These are phyloP conservation scores for Nannochloris sp. DNA, from an alignment of 139 green algal species.

Conservation along the genomic window DNA sequence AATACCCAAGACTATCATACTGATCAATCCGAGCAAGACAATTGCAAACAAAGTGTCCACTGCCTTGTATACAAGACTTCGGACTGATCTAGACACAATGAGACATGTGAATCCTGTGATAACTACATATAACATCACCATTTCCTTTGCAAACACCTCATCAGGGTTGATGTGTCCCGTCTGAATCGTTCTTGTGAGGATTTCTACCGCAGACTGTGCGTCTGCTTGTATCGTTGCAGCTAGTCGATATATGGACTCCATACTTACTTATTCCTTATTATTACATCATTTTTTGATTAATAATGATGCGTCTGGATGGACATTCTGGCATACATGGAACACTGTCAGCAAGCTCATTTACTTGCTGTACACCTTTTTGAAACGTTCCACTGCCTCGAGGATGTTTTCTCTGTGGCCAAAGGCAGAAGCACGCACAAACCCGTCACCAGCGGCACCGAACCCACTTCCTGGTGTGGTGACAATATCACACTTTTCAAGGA, in stretches of 20 bases:
- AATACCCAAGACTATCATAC: constrained; percentile 30
- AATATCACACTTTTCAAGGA: constrained; percentile 91
- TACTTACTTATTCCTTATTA: no score
- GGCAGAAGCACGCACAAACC: constrained; percentile 89
- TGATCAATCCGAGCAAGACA: constrained; percentile 20
- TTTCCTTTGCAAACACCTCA: background rate
- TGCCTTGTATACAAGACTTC: constrained; percentile 1
- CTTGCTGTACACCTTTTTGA: constrained; percentile 48
- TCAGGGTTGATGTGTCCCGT: background rate
- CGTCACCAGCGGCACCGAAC: constrained; percentile 92
- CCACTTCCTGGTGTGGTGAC: constrained; percentile 94
- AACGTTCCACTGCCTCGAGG: constrained; percentile 64
- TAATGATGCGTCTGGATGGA: no score
- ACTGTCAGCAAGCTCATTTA: no score
- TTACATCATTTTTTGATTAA: no score
- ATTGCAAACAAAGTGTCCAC: constrained; percentile 20
- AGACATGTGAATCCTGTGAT: background rate
- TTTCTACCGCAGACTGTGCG: background rate
- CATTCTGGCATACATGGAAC: no score
- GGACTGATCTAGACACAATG: background rate
- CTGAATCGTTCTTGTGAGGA: background rate
- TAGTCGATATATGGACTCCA: no score
- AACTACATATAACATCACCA: background rate
- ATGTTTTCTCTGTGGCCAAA: constrained; percentile 86
- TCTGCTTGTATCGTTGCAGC: no score